These are phyloP conservation scores for Schizonepeta tenuifolia DNA, from an alignment of 257 asterid species.

Conservation along the genomic window DNA sequence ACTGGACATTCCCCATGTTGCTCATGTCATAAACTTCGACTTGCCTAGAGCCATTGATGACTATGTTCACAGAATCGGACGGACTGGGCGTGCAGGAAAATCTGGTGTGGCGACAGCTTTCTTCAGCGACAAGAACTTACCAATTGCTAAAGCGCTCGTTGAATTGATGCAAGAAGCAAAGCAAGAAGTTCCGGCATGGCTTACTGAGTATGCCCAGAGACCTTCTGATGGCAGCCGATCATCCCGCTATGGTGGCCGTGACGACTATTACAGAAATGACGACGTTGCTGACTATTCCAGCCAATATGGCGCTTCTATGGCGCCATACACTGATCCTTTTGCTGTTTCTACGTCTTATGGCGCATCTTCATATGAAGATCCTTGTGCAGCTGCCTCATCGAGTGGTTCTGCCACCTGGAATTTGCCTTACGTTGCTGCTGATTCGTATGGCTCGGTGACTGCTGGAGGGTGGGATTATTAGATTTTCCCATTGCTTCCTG, in stretches of 20 bases:
- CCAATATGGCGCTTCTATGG: slow-evolving; percentile 31
- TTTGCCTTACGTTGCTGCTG: slow-evolving; percentile 16
- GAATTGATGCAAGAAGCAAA: slow-evolving; percentile 67
- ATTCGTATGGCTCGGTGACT: slow-evolving; percentile 15
- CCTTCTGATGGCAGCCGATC: slow-evolving; percentile 35
- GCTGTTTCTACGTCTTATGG: not conserved
- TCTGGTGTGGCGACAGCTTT: slow-evolving; percentile 84
- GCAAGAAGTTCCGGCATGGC: slow-evolving; percentile 53
- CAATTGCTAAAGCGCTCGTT: slow-evolving; percentile 58
- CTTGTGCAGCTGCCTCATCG: not conserved
- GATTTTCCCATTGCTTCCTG: not conserved
- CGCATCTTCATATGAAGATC: not conserved
- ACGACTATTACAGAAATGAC: slow-evolving; percentile 34
- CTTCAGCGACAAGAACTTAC: slow-evolving; percentile 58
- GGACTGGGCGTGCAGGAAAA: slow-evolving; percentile 90
- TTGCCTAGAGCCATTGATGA: slow-evolving; percentile 63
- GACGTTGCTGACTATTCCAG: slow-evolving; percentile 20
- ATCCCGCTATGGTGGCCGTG: slow-evolving; percentile 34
- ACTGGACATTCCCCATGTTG: slow-evolving; percentile 74
- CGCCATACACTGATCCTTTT: slow-evolving; percentile 5
- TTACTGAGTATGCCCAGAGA: slow-evolving; percentile 43
- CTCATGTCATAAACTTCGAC: slow-evolving; percentile 76
- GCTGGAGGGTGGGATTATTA: not conserved
- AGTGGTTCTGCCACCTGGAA: slow-evolving; percentile 8
- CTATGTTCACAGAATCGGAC: slow-evolving; percentile 83